phyloP scores from a whole-genome alignment of 2,329 filamentous ascomycete genomes.

The Pseudogymnoascus sp. region DNA sequence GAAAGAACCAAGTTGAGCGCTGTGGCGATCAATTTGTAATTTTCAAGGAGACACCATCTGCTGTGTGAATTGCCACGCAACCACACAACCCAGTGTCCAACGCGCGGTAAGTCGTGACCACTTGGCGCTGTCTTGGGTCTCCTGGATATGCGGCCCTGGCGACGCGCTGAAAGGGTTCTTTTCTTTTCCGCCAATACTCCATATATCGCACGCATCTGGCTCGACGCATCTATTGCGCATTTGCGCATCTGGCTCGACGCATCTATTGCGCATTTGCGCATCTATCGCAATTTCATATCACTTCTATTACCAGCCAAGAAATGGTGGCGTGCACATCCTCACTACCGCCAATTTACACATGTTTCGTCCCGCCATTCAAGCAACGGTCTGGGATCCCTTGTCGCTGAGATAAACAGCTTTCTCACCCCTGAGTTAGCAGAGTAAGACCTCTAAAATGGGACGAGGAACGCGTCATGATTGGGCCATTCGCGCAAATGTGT shows the following conservation, averaged over 20 bases:
- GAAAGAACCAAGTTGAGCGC: not conserved
- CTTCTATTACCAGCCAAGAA: not conserved
- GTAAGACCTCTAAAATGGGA: not conserved
- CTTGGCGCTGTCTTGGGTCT: not conserved
- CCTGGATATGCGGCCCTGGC: not conserved
- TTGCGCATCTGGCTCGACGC: not conserved
- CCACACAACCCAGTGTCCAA: not conserved
- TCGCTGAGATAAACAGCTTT: not conserved
- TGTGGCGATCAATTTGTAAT: constrained; percentile 6
- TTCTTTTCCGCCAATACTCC: not conserved
- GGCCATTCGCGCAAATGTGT: not conserved
- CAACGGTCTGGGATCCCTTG: not conserved
- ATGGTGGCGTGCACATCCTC: not conserved
- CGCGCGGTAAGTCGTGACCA: not conserved
- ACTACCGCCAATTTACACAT: not conserved
- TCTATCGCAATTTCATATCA: constrained; percentile 6
- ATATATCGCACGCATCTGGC: not conserved
- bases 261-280: not conserved
- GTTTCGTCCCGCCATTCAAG: not conserved
- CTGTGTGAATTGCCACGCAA: not conserved
- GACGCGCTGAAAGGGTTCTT: not conserved
- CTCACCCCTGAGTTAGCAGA: not conserved
- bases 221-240: constrained; percentile 8
- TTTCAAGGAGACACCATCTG: not conserved
- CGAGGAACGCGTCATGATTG: not conserved